These are phyloP conservation scores for Omphalea diandra DNA, from an alignment of 441 rosid species.

Conservation along the genomic window DNA sequence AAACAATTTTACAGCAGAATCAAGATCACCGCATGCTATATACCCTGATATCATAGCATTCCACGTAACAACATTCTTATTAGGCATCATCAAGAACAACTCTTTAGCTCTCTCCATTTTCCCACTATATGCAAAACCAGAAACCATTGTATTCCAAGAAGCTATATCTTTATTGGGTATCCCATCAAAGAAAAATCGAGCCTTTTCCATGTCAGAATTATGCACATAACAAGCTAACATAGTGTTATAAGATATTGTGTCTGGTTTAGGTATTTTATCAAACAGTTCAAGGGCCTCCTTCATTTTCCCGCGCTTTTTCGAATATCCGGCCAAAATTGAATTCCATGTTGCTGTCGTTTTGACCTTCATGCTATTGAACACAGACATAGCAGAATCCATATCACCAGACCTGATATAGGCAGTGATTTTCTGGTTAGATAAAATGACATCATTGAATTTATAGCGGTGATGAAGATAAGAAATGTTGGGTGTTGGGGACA, in stretches of 20 bases:
- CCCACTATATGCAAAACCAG: constrained; percentile 50
- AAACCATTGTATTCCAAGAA: constrained; percentile 84
- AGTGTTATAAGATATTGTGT: constrained; percentile 66
- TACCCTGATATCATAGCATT: too few species aligned
- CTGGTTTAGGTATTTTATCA: constrained; percentile 73
- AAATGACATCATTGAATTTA: constrained; percentile 28
- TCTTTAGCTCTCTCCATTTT: constrained; percentile 51
- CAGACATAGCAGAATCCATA: constrained; percentile 49
- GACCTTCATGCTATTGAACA: constrained; percentile 54
- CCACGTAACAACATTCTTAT: constrained; percentile 69
- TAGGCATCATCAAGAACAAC: constrained; percentile 51
- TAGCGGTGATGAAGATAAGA: constrained; percentile 10
- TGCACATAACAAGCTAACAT: constrained; percentile 61
- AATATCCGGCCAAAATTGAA: constrained; percentile 53
- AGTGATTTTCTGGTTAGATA: constrained; percentile 55
- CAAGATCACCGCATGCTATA: constrained; percentile 53
- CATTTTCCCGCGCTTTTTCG: constrained; percentile 40
- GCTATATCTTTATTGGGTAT: constrained; percentile 59
- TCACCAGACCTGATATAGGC: constrained; percentile 53
- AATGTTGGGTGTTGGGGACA: neutral
- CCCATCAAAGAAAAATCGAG: constrained; percentile 52
- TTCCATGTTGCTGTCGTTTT: constrained; percentile 73
- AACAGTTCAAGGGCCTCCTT: constrained; percentile 58
- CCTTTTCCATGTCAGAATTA: constrained; percentile 39
- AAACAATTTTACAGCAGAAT: constrained; percentile 48